Evolutionary conservation across 2,329 filamentous ascomycete genomes (phyloP).

Genomic region (Niveomyces coronatus): DNA sequence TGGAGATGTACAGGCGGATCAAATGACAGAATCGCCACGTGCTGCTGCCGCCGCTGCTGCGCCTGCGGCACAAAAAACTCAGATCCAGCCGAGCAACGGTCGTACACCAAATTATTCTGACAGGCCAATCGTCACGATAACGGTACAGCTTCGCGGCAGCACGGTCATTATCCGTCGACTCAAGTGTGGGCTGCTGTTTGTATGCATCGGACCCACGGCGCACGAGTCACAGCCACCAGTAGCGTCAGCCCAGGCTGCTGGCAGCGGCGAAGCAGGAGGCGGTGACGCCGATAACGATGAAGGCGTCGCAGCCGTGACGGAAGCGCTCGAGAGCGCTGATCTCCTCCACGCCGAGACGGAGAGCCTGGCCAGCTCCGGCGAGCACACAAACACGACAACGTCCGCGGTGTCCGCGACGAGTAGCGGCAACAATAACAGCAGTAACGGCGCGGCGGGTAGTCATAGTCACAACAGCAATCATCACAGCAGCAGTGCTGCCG

Average conservation of each 20-base stretch:
- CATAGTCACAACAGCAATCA: too few species aligned
- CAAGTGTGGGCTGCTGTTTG: conserved; percentile 49
- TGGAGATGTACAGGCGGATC: too few species aligned
- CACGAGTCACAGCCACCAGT: conserved; percentile 11
- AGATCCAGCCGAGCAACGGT: too few species aligned
- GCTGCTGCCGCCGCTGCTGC: too few species aligned
- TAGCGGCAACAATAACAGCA: too few species aligned
- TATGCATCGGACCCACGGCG: conserved; percentile 43
- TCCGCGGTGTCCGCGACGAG: too few species aligned
- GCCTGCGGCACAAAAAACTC: too few species aligned
- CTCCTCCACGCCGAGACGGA: conserved; percentile 20
- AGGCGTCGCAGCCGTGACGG: conserved; percentile 15
- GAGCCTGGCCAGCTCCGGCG: conserved; percentile 36
- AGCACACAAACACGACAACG: conserved; percentile 34
- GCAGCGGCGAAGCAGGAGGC: too few species aligned
- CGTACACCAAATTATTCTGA: too few species aligned
- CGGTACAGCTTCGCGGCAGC: conserved; percentile 47
- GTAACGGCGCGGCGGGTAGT: too few species aligned
- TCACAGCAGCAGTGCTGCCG: too few species aligned
- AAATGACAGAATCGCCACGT: too few species aligned
- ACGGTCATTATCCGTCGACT: conserved; percentile 50
- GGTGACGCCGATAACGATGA: conserved; percentile 15
- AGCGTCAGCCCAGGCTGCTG: conserved; percentile 11
- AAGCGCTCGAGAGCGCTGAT: conserved; percentile 23
- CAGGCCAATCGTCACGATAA: conserved; percentile 37